Conservation (phyloP, 345 rosid species). For the Lumnitzera racemosa region DNA sequence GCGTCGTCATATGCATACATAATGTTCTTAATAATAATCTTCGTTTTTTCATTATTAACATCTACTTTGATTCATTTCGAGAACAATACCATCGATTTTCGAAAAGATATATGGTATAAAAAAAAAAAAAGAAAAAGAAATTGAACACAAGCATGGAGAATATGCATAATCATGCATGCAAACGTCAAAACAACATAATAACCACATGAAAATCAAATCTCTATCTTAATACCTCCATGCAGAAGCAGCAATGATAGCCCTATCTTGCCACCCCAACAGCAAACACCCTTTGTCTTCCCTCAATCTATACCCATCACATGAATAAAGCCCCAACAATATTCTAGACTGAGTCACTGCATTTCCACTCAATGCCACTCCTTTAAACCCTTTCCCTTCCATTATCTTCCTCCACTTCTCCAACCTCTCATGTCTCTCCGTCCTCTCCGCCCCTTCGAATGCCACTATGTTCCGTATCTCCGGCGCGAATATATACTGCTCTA, state of each 20-base stretch:
- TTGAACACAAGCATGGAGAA: not conserved
- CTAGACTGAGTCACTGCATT: slow-evolving; percentile 64
- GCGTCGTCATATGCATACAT: too few relatives aligned
- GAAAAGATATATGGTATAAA: not conserved
- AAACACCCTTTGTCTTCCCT: slow-evolving; percentile 68
- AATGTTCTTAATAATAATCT: too few relatives aligned
- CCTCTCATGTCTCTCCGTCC: slow-evolving; percentile 56
- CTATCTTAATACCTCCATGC: slow-evolving; percentile 45
- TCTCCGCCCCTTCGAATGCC: slow-evolving; percentile 52
- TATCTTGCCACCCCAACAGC: slow-evolving; percentile 66
- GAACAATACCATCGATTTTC: not conserved
- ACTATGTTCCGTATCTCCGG: slow-evolving; percentile 59
- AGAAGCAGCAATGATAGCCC: slow-evolving; percentile 55
- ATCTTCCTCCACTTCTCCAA: slow-evolving; percentile 60
- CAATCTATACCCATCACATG: slow-evolving; percentile 60
- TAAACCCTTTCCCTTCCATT: slow-evolving; percentile 64
- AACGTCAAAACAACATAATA: not conserved
- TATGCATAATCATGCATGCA: not conserved
- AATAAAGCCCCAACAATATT: slow-evolving; percentile 47
- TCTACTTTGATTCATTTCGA: not conserved
- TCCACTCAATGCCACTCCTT: slow-evolving; percentile 43
- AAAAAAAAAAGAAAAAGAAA: not conserved
- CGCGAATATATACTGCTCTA: slow-evolving; percentile 54
- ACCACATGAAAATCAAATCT: not conserved
- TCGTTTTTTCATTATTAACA: too few relatives aligned